Evolutionary conservation across 768 basidiomycete genomes (phyloP).

Genomic region (Favolaschia claudopus): DNA sequence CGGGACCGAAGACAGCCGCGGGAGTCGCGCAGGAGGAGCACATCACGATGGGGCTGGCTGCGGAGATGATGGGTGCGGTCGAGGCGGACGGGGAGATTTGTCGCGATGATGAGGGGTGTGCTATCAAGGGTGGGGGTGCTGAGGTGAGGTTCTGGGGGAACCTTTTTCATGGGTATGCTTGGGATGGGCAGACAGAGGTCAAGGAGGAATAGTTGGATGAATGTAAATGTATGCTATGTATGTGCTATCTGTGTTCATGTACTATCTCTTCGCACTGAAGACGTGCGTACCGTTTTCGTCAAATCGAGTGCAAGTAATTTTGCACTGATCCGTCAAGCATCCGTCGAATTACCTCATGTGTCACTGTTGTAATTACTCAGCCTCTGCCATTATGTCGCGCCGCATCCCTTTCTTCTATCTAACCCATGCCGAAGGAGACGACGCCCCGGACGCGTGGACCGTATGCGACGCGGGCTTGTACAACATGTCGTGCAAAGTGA

Average conservation of each 20-base stretch:
- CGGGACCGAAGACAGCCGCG: constrained; percentile 64
- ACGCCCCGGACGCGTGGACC: background rate
- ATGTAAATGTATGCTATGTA: no score
- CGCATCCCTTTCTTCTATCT: no score
- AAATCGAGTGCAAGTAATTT: no score
- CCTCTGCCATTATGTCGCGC: no score
- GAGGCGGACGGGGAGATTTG: constrained; percentile 77
- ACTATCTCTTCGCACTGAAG: no score
- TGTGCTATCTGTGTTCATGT: no score
- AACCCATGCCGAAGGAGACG: background rate
- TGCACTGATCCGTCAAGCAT: no score
- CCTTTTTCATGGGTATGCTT: constrained; percentile 69
- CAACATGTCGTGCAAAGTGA: constrained; percentile 6
- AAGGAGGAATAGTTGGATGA: background rate
- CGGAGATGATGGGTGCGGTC: constrained; percentile 79
- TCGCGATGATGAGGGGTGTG: constrained; percentile 69
- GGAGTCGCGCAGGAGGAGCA: constrained; percentile 77
- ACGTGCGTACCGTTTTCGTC: no score
- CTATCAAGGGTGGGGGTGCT: constrained; percentile 51
- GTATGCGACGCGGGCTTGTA: constrained; percentile 8
- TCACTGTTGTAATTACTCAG: no score
- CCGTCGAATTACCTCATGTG: no score
- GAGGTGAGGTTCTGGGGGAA: constrained; percentile 82
- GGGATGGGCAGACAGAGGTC: constrained; percentile 68
- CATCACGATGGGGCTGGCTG: constrained; percentile 74